Conservation (phyloP, 2,329 filamentous ascomycete species). For the Aspergillus sp. region DNA sequence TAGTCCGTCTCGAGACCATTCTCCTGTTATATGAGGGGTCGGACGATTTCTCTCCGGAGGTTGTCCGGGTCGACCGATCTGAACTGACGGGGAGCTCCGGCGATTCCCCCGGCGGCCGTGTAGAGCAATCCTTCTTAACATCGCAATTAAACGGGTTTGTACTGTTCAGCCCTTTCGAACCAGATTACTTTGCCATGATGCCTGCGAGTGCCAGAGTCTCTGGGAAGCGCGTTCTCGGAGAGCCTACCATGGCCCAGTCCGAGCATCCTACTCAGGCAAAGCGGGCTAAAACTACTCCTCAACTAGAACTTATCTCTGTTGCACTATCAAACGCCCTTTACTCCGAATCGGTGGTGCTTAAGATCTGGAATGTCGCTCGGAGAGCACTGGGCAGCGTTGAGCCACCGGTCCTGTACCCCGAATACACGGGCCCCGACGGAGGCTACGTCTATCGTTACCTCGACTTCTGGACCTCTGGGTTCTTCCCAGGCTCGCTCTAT, state of each 20-base stretch:
- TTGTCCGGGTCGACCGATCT: no score
- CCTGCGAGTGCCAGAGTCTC: no score
- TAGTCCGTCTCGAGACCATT: background rate
- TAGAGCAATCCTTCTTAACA: no score
- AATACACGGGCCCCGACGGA: constrained; percentile 16
- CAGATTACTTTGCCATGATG: no score
- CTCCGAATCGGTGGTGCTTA: constrained; percentile 17
- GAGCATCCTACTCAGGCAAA: background rate
- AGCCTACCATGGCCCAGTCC: no score
- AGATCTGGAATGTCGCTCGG: constrained; percentile 24
- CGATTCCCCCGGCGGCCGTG: no score
- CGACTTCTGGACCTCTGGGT: constrained; percentile 51
- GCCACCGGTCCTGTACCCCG: constrained; percentile 12
- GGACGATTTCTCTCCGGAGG: no score
- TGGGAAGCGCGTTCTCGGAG: no score
- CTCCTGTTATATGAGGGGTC: no score
- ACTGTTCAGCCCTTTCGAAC: no score
- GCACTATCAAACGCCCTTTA: constrained; percentile 13
- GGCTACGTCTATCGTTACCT: constrained; percentile 43
- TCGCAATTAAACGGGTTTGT: no score
- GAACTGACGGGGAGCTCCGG: no score
- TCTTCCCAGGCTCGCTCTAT: constrained; percentile 50
- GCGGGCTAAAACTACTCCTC: background rate
- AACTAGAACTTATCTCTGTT: background rate
- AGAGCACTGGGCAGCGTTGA: constrained; percentile 13